A percentile compares a stretch with the other conserved stretches of the same genome.
Conservation (phyloP, 23 red algal genomes). For the Gracilaria domingensis region DNA sequence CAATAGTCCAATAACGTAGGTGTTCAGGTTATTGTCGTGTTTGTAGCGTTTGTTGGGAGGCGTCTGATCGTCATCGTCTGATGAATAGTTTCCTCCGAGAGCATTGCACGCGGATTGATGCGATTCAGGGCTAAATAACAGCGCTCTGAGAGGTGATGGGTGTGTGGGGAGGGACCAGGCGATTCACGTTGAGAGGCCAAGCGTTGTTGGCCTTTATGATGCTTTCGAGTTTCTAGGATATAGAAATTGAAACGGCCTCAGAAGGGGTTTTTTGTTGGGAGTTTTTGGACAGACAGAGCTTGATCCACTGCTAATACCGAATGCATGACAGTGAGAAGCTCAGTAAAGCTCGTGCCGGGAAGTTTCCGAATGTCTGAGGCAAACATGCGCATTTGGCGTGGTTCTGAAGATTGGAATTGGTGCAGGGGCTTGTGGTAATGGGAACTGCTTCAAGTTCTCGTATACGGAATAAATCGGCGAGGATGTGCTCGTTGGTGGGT, state of each 20-base stretch:
- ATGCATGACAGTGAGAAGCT: neutral
- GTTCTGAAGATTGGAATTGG: no score
- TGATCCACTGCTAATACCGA: neutral
- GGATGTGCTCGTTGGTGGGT: neutral
- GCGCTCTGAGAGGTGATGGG: neutral
- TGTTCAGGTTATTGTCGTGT: neutral
- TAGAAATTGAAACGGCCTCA: neutral
- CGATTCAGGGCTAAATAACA: neutral
- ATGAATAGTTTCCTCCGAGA: no score
- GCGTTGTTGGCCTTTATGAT: neutral
- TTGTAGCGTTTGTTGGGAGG: neutral
- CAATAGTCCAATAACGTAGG: neutral
- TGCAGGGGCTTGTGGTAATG: no score
- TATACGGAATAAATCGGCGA: no score
- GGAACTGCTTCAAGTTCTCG: no score
- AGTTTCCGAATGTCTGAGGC: neutral
- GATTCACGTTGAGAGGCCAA: no score
- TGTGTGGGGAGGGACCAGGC: neutral
- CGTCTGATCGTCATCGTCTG: neutral
- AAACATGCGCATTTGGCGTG: no score
- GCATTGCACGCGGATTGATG: neutral
- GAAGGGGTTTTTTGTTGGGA: neutral
- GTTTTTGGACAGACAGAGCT: neutral
- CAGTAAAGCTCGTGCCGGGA: neutral
- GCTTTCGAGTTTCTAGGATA: neutral